Percentiles rank a stretch among this genome's conserved stretches.
phyloP scores from a whole-genome alignment of 2,329 filamentous ascomycete species.

The Cladosporium cucumerinum region DNA sequence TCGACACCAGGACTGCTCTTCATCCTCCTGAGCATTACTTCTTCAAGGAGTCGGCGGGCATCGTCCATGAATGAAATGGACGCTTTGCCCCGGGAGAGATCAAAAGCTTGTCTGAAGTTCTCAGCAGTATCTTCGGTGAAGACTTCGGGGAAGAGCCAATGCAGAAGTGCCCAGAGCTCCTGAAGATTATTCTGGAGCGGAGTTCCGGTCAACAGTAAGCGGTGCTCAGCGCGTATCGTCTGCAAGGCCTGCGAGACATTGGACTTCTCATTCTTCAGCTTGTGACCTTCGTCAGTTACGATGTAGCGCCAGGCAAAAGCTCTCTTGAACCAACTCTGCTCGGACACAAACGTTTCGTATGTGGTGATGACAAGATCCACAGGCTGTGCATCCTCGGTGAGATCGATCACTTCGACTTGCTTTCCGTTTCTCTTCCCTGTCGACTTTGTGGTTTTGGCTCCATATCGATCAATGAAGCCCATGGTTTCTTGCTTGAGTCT shows the following conservation, averaged over 20 bases:
- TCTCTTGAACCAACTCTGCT: slow-evolving; percentile 49
- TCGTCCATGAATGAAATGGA: slow-evolving; percentile 53
- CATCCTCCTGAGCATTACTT: slow-evolving; percentile 59
- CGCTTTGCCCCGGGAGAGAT: slow-evolving; percentile 53
- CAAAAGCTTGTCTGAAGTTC: slow-evolving; percentile 55
- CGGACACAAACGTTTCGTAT: slow-evolving; percentile 48
- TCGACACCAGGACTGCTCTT: slow-evolving; percentile 55
- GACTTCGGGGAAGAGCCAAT: slow-evolving; percentile 58
- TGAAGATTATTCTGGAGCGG: slow-evolving; percentile 58
- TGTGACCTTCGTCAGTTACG: slow-evolving; percentile 54
- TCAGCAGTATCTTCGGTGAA: slow-evolving; percentile 51
- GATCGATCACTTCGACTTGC: slow-evolving; percentile 28
- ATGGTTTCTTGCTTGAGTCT: slow-evolving; percentile 41
- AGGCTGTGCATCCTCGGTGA: slow-evolving; percentile 21
- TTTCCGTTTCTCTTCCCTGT: slow-evolving; percentile 18
- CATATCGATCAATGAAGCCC: slow-evolving; percentile 46
- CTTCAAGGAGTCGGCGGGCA: slow-evolving; percentile 51
- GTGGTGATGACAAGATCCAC: slow-evolving; percentile 50
- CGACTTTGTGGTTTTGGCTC: slow-evolving; percentile 38
- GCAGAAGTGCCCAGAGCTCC: slow-evolving; percentile 57
- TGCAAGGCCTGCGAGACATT: slow-evolving; percentile 44
- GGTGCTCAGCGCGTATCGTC: slow-evolving; percentile 46
- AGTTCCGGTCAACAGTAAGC: slow-evolving; percentile 53
- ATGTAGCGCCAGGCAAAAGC: slow-evolving; percentile 52
- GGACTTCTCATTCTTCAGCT: slow-evolving; percentile 49